A percentile compares a stretch with the other conserved stretches of the same genome.
Evolutionary conservation across 192 early-diverging fungal species (phyloP).

Genomic region (Coemansia sp.): DNA sequence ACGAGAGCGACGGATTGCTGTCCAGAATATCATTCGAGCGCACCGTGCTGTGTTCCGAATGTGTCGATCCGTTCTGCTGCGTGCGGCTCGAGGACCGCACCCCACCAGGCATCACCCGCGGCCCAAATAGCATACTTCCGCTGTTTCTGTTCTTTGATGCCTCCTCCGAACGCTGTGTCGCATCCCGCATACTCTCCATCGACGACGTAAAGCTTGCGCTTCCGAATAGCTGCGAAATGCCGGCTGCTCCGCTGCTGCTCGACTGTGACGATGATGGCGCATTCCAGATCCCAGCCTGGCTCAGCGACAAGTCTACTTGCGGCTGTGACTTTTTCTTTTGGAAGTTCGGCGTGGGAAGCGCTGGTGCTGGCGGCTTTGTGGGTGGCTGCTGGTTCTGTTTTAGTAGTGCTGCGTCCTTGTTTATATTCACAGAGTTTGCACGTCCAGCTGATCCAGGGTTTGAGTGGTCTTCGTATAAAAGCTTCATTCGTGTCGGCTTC

Average conservation of each 20-base stretch:
- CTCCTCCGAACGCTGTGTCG: constrained; percentile 35
- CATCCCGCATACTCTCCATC: constrained; percentile 53
- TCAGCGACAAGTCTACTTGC: constrained; percentile 17
- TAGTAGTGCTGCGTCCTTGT: constrained; percentile 2
- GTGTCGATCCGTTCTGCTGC: constrained; percentile 15
- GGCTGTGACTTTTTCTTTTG: constrained; percentile 2
- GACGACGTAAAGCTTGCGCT: constrained; percentile 47
- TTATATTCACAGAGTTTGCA: constrained; percentile 18
- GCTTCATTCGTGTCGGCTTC: constrained; percentile 52
- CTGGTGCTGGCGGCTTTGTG: constrained; percentile 1
- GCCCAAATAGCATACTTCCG: constrained; percentile 54
- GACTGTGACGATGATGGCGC: constrained; percentile 11
- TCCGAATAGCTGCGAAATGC: not conserved
- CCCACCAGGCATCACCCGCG: constrained; percentile 44
- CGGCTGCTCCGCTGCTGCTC: constrained; percentile 8
- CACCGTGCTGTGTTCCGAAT: constrained; percentile 24
- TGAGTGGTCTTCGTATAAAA: constrained; percentile 51
- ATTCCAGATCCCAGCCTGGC: constrained; percentile 42
- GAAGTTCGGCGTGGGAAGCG: constrained; percentile 2
- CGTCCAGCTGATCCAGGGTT: constrained; percentile 31
- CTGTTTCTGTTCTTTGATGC: constrained; percentile 24
- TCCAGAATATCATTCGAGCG: constrained; percentile 18
- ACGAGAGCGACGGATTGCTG: constrained; percentile 30
- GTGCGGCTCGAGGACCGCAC: constrained; percentile 35
- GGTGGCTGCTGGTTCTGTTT: constrained; percentile 12